Percentiles rank a stretch among this genome's conserved stretches.
Conservation (phyloP, 495 filamentous ascomycete species). For the Tuber melanosporum region DNA sequence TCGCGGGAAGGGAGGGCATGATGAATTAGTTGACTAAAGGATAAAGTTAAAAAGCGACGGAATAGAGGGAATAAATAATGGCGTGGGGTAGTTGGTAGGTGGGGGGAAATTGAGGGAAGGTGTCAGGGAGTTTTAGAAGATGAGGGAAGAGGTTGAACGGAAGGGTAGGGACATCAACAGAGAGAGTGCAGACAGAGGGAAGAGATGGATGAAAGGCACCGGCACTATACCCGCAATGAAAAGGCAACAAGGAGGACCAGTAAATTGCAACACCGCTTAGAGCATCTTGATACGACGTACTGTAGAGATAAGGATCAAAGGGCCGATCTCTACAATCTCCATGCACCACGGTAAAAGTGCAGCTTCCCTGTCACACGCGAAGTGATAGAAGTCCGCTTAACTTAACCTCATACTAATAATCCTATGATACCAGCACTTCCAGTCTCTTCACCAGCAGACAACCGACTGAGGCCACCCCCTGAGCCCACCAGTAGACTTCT, state of each 20-base stretch:
- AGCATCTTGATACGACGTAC: background rate
- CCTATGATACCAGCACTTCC: background rate
- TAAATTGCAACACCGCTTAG: slow-evolving; percentile 1
- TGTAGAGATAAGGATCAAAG: background rate
- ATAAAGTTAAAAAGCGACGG: background rate
- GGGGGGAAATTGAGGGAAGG: background rate
- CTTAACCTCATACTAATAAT: background rate
- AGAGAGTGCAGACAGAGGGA: background rate
- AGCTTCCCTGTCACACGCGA: background rate
- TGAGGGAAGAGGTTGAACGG: background rate
- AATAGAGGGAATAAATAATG: background rate
- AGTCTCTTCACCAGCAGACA: background rate
- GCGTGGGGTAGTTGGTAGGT: background rate
- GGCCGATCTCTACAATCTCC: background rate
- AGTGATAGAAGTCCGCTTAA: background rate
- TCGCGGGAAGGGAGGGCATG: slow-evolving; percentile 51
- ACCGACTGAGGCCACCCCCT: background rate
- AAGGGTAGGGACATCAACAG: background rate
- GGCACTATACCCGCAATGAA: background rate
- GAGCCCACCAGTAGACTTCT: background rate
- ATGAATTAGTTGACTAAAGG: background rate
- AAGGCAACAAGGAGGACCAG: background rate
- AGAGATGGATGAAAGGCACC: background rate
- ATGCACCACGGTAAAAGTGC: background rate
- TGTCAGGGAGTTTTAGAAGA: background rate